Percentiles rank a stretch among this genome's conserved stretches.
phyloP scores from a whole-genome alignment of 2,329 filamentous ascomycete species.

The Microthyrium microscopicum region DNA sequence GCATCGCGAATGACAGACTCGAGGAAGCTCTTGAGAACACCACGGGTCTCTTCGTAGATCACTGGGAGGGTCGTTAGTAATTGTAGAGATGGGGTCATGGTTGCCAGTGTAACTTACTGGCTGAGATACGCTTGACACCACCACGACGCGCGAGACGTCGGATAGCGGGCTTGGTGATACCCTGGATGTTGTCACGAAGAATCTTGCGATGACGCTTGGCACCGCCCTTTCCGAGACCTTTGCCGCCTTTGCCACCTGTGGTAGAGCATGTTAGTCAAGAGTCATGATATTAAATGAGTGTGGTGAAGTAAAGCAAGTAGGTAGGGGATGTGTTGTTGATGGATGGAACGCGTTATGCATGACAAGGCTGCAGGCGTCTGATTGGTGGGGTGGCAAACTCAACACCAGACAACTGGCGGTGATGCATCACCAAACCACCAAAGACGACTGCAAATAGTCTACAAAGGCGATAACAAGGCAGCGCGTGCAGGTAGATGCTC shows the following conservation, averaged over 20 bases:
- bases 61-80: slow-evolving; percentile 23
- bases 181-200: slow-evolving; percentile 38
- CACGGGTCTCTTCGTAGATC: slow-evolving; percentile 67
- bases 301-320: slow-evolving; percentile 11
- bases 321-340: slow-evolving; percentile 6
- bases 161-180: slow-evolving; percentile 38
- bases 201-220: slow-evolving; percentile 40
- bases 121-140: slow-evolving; percentile 36
- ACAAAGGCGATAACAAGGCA: slow-evolving; percentile 10
- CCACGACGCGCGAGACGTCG: slow-evolving; percentile 37
- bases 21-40: slow-evolving; percentile 64
- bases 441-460: slow-evolving; percentile 11
- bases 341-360: neutral
- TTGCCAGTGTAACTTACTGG: slow-evolving; percentile 21
- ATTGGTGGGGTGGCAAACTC: slow-evolving; percentile 2
- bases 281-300: neutral
- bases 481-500: slow-evolving; percentile 5
- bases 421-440: slow-evolving; percentile 9
- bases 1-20: slow-evolving; percentile 62
- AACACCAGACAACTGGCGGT: neutral
- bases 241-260: slow-evolving; percentile 36
- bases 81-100: neutral
- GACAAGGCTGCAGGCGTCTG: slow-evolving; percentile 2
- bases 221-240: slow-evolving; percentile 37
- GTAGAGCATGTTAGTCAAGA: slow-evolving; percentile 19